Evolutionary conservation across 257 asterid species (phyloP), one percentile per base, ranked within the genome.

Genomic region (Solanum stenotomum): DNA sequence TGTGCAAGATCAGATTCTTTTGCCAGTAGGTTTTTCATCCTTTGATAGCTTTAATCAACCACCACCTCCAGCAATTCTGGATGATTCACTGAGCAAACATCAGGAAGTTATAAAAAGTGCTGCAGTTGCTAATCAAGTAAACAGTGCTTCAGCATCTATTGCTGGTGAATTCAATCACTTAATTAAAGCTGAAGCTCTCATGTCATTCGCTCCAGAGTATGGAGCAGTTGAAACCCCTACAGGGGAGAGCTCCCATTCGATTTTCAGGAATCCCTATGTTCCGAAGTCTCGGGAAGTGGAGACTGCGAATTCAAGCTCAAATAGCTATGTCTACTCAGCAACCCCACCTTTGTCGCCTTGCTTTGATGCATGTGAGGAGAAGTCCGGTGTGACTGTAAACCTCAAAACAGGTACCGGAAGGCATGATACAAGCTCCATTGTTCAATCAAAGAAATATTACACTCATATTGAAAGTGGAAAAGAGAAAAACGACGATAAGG

Each of bases 131-230:
- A 93, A 90, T 91, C 95, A 92, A 90, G 91, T 87, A 77, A 91
- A 89, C 87, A 87, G 88, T 88, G 83, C 87, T 77, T 91, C 88
- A 84, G 91, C 94, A 91, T 87, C 95, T 88, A 88, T 77, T 84
- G 89, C 89, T 87, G 92, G 92, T 85, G 99, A 97, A 92, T 97
- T 94, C 88, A 98, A 97, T 91, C 96, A 97, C 89, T 93, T 97
- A 88, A 90, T 96, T 76, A 95, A 97, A 93, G 98, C 96, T 82
- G 99, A 97, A 92, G 99, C 99, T 27, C 89, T 95, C 88, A 93
- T 97, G 96, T 94, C 99, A 88, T 97, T 97, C 91, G 99, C 99
- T 87, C 97, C 98, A 20, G 98, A 97, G 90, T 97, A 94, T 89
- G 98, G 99, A 85, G 98, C 98, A 81, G 98, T 97, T 88, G 95